Percentiles rank a stretch among this genome's conserved stretches.
Conservation (phyloP, 192 early-diverging fungal genomes). For the Gigaspora rosea region DNA sequence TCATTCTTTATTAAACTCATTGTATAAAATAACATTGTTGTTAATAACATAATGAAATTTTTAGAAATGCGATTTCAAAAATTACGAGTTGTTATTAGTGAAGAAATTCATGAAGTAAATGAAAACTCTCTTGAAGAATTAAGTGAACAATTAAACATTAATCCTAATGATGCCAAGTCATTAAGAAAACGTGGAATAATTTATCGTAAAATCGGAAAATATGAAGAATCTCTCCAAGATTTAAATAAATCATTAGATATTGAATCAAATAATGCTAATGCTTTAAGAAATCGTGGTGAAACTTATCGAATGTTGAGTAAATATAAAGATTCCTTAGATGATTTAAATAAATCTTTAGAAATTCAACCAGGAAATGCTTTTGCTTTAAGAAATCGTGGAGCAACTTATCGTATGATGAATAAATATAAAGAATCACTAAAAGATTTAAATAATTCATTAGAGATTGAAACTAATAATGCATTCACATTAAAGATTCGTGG, state of each 20-base stretch:
- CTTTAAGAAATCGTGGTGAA: conserved; percentile 18
- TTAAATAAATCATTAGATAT: conserved; percentile 28
- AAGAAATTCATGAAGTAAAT: too few species aligned
- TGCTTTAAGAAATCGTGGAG: conserved; percentile 1
- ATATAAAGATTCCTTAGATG: conserved; percentile 1
- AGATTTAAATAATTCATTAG: conserved; percentile 1
- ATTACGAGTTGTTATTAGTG: too few species aligned
- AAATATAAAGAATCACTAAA: not conserved
- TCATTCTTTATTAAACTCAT: too few species aligned
- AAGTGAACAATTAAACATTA: too few species aligned
- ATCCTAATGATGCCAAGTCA: too few species aligned
- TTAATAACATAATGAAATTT: too few species aligned
- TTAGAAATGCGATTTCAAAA: too few species aligned
- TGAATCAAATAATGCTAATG: not conserved
- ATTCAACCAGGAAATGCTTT: not conserved
- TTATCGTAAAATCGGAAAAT: conserved; percentile 19
- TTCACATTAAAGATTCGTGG: too few species aligned
- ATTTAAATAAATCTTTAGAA: conserved; percentile 18
- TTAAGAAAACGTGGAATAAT: conserved; percentile 3
- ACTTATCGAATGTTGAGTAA: not conserved
- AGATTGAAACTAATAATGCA: not conserved
- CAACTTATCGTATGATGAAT: not conserved
- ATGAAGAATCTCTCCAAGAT: conserved; percentile 22
- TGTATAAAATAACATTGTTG: too few species aligned
- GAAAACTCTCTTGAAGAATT: too few species aligned